Base-by-base conservation (phyloP, 1,284 basidiomycete genomes). In the Naganishia cerealis region DNA sequence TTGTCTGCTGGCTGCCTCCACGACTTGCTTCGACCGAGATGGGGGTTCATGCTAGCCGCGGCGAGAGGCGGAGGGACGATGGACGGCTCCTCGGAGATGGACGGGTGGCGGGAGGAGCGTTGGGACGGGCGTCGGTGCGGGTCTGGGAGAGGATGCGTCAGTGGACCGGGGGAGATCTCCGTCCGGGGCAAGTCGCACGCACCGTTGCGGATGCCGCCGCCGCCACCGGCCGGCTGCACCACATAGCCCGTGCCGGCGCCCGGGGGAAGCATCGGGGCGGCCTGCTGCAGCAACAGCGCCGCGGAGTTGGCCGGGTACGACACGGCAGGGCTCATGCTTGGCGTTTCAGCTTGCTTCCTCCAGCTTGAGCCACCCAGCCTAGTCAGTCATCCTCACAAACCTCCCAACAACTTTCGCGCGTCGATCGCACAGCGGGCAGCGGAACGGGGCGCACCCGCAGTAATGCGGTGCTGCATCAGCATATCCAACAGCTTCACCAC, bases 1-100 rank as follows among this genome's bases (percentile, higher is more conserved):
- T 57, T 46, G 8, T 33, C 24, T 40, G 57, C 57, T 8, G 58
- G 43, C 38, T 63, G 57, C 16, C 57, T 62, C 65, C 66, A 57
- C 29, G 57, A 62, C 29, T 57, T 53, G 43, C 68, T 70, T 38
- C 68, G 40, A 3, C 68, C 68, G 21, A 70, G 38, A n/a, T 52
- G 33, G 8, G 42, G 29, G 26, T 38, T 48, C 58, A 6, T 29
- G 21, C 43, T 53, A 54, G 4, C 39, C 18, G 21, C 53, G 39
- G 55, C 42, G 12, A 2, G 40, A n/a, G 53, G 24, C 24, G 55
- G n/a, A 6, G 52, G 38, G 21, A 40, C 39, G 24, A 26, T 46
- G 33, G 33, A 29, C 7, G 56, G 42, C 26, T 63, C 62, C 46
- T 63, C 61, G 9, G 43, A 57, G 48, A 57, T 65, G 15, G 56